Conservation (phyloP, 345 rosid species). For the Raphanus sativus region DNA sequence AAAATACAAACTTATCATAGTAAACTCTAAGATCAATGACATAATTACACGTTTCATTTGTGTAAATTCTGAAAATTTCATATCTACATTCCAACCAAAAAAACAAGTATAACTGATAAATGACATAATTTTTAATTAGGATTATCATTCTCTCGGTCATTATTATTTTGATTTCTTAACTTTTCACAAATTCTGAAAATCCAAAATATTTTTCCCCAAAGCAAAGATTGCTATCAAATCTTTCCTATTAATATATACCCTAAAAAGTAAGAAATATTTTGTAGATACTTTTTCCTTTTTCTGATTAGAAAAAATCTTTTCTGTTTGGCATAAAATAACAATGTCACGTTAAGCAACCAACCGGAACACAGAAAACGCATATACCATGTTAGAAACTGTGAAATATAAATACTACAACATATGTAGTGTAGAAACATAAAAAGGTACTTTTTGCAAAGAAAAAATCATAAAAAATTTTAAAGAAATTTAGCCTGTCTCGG, state of each 20-base stretch:
- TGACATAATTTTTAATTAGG: too few relatives aligned
- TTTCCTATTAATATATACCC: not conserved
- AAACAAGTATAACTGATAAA: too few relatives aligned
- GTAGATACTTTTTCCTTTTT: not conserved
- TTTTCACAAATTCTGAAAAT: not conserved
- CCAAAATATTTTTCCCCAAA: not conserved
- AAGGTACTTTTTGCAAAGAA: not conserved
- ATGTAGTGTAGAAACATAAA: not conserved
- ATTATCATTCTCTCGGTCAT: too few relatives aligned
- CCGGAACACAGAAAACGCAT: conserved; percentile 15
- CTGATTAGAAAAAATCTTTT: not conserved
- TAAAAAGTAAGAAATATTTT: too few relatives aligned
- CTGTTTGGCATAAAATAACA: not conserved
- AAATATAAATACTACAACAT: conserved; percentile 4
- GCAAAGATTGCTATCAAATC: not conserved
- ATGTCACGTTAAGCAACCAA: conserved; percentile 17
- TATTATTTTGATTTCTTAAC: too few relatives aligned
- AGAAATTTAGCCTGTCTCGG: not conserved
- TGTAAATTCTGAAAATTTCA: too few relatives aligned
- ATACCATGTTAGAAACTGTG: not conserved
- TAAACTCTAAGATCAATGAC: too few relatives aligned
- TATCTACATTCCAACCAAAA: too few relatives aligned
- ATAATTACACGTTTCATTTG: too few relatives aligned
- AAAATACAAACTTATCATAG: too few relatives aligned
- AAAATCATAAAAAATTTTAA: not conserved